Evolutionary conservation across 306 rosid species (phyloP).

Genomic region (Carpinus fangiana): DNA sequence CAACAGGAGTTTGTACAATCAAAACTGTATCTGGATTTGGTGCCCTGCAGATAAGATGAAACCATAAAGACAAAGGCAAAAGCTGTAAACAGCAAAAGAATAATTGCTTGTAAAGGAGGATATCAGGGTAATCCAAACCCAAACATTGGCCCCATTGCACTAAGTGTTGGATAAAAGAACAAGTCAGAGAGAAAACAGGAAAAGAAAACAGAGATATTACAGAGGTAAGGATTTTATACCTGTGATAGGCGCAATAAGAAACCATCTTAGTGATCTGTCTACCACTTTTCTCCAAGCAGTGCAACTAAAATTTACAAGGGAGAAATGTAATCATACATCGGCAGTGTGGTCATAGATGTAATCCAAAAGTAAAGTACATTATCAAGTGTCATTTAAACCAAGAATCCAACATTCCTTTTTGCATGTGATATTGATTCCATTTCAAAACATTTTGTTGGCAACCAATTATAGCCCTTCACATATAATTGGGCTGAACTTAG

Average conservation of each 20-base stretch:
- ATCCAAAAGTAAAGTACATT: slow-evolving; percentile 13
- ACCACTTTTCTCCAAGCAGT: slow-evolving; percentile 90
- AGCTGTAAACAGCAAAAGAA: neutral
- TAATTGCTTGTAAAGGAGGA: neutral
- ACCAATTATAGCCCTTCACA: neutral
- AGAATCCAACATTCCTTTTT: neutral
- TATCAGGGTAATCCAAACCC: slow-evolving; percentile 7
- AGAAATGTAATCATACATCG: slow-evolving; percentile 24
- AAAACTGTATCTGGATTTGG: slow-evolving; percentile 97
- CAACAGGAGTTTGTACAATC: slow-evolving; percentile 88
- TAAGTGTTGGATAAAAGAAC: slow-evolving; percentile 7
- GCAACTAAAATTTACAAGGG: slow-evolving; percentile 67
- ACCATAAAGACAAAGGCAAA: slow-evolving; percentile 29
- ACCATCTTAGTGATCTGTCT: slow-evolving; percentile 90
- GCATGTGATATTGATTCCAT: neutral
- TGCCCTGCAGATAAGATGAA: slow-evolving; percentile 65
- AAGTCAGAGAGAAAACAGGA: slow-evolving; percentile 5
- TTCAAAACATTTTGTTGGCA: neutral
- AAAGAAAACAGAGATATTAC: slow-evolving; percentile 3
- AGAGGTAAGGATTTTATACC: slow-evolving; percentile 53
- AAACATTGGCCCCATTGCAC: slow-evolving; percentile 4
- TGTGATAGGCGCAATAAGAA: slow-evolving; percentile 96
- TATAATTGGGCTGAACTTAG: neutral
- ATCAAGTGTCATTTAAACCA: slow-evolving; percentile 17
- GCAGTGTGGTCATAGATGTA: slow-evolving; percentile 16